A percentile compares a stretch with the other conserved stretches of the same genome.
These are phyloP conservation scores for Cucurbita maxima DNA, from an alignment of 306 rosid species.

Conservation along the genomic window DNA sequence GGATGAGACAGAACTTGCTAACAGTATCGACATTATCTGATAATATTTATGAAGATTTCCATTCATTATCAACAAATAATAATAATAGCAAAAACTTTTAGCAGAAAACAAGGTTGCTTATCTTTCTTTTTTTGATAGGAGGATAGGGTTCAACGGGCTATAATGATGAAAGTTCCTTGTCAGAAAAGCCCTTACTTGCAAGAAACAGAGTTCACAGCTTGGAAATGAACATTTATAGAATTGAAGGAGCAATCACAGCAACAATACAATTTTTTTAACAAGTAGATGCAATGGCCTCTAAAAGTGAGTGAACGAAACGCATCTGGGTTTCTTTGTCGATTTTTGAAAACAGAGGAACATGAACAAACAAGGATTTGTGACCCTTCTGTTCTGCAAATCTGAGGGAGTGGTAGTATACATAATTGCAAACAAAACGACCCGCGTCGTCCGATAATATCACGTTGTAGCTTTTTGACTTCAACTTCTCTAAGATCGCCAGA, in stretches of 20 bases:
- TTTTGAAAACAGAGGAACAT: conserved; percentile 63
- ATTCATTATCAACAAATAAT: too few species aligned
- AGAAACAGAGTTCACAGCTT: conserved; percentile 4
- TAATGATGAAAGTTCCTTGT: neutral
- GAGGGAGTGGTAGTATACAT: conserved; percentile 73
- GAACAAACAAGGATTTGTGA: conserved; percentile 72
- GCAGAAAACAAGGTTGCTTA: neutral
- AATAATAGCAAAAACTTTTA: too few species aligned
- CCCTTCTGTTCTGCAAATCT: conserved; percentile 70
- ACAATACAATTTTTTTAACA: conserved; percentile 9
- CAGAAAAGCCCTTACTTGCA: neutral
- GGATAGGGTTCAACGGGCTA: neutral
- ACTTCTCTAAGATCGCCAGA: conserved; percentile 30
- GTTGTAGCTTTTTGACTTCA: conserved; percentile 43
- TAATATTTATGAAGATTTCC: neutral
- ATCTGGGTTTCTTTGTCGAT: conserved; percentile 65
- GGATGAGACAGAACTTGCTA: neutral
- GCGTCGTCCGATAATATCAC: conserved; percentile 58
- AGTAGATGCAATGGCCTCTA: conserved; percentile 63
- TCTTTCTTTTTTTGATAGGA: neutral
- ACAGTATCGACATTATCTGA: neutral
- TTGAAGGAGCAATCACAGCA: neutral
- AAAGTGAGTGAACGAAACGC: conserved; percentile 44
- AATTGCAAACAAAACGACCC: conserved; percentile 83
- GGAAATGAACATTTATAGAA: neutral